Evolutionary conservation across 75 land plant genomes (phyloP), one percentile per base, ranked within the genome.

Genomic region (Sequoia sempervirens): DNA sequence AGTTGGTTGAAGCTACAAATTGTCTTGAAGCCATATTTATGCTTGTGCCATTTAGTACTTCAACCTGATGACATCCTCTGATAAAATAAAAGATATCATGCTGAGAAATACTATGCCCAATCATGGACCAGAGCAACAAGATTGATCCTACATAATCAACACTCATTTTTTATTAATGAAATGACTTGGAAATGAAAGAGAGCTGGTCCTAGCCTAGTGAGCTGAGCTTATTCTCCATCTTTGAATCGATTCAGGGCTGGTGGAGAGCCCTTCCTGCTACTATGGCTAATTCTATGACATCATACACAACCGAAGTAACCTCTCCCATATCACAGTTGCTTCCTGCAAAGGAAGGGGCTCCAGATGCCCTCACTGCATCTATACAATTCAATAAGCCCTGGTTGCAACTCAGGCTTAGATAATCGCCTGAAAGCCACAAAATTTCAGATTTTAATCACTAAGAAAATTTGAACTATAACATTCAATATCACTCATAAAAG

Each of bases 321-420:
- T 91, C 88, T 15, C 79, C 82, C 64, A 85, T 85, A 15, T 79
- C 28, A 75, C 95, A 93, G 34, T 50, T 90, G 85, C 88, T 92
- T 15, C 93, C 93, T 64, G 81, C 52, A 76, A 93, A 93, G 0
- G 92, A 81, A 0, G n/a, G 85, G 1, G 41, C 84, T 20, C 84
- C 85, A 1, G 85, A 75, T 2, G 74, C 80, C 83, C 83, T 82
- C 82, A 91, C 83, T 9, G 36, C 80, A 0, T 56, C 54, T 46
- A 93, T 87, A 85, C 95, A 93, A 54, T 85, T 84, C 1, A 92
- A 38, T 32, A 93, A 81, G 4, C 82, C 80, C 78, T 89, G 79
- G 86, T 85, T 93, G 90, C 95, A 93, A 38, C 89, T 84, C 79
- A 82, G 86, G 87, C 89, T 90, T 41, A 93, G 80, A 75, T 91